Conservation (phyloP, 305 asterid genomes). For the Fraxinus floribunda region DNA sequence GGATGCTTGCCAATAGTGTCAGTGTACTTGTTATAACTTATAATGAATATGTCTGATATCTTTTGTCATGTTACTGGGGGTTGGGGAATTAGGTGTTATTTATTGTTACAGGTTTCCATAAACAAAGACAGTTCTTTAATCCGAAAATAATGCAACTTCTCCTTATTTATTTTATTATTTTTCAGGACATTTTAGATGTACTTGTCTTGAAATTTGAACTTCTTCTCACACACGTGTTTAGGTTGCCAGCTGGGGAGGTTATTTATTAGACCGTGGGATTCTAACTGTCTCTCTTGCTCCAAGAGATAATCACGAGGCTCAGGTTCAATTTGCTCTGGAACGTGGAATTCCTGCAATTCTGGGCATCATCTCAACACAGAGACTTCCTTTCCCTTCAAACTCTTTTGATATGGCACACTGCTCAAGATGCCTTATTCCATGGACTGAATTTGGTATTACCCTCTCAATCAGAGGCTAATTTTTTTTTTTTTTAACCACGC, state of each 20-base stretch:
- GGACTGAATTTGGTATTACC: constrained; percentile 57
- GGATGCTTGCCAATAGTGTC: background rate
- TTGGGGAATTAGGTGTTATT: background rate
- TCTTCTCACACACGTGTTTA: constrained; percentile 9
- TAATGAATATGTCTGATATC: background rate
- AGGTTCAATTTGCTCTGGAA: constrained; percentile 76
- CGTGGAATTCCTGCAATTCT: constrained; percentile 65
- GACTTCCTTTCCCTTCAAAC: constrained; percentile 62
- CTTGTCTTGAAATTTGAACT: background rate
- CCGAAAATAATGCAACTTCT: background rate
- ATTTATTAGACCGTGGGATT: constrained; percentile 62
- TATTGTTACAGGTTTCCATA: background rate
- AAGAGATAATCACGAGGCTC: constrained; percentile 76
- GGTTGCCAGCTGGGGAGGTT: constrained; percentile 94
- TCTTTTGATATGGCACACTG: constrained; percentile 67
- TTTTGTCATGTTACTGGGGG: background rate
- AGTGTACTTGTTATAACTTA: background rate
- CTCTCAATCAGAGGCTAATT: background rate
- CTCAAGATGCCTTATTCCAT: constrained; percentile 64
- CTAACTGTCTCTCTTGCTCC: constrained; percentile 73
- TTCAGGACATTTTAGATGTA: background rate
- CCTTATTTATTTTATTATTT: background rate
- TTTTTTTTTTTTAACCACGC: background rate
- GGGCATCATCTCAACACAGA: constrained; percentile 53
- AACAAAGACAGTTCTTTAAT: background rate